A percentile compares a stretch with the other conserved stretches of the same genome.
phyloP scores from a whole-genome alignment of 2,329 filamentous ascomycete species.

The Cercospora zeae-maydis region DNA sequence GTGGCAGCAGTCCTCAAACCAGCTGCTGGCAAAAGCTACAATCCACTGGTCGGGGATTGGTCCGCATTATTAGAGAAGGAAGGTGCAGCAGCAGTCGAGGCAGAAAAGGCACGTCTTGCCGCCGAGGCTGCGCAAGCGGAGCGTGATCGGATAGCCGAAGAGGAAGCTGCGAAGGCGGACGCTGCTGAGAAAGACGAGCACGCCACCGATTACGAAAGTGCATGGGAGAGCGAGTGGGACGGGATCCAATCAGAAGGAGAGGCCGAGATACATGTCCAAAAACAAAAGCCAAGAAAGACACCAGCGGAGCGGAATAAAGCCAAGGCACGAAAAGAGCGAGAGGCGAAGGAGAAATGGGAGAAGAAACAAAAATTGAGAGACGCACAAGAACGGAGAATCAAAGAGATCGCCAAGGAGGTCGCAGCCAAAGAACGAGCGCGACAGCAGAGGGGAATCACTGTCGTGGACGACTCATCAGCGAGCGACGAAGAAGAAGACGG shows the following conservation, averaged over 20 bases:
- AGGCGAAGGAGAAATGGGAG: conserved; percentile 71
- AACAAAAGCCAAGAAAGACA: conserved; percentile 80
- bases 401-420: conserved; percentile 64
- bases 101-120: conserved; percentile 69
- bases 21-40: conserved; percentile 83
- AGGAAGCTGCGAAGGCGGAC: conserved; percentile 70
- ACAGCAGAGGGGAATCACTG: conserved; percentile 11
- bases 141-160: conserved; percentile 66
- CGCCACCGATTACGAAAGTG: conserved; percentile 60
- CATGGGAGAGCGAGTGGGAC: conserved; percentile 83
- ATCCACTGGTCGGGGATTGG: conserved; percentile 84
- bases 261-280: conserved; percentile 61
- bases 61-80: conserved; percentile 70
- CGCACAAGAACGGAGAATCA: conserved; percentile 67
- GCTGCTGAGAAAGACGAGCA: conserved; percentile 72
- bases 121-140: conserved; percentile 64
- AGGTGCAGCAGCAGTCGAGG: conserved; percentile 72
- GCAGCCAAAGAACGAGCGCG: conserved; percentile 54
- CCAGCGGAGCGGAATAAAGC: conserved; percentile 81
- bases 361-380: conserved; percentile 69
- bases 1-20: conserved; percentile 77
- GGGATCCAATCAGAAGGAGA: conserved; percentile 53
- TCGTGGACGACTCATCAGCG: conserved; percentile 8
- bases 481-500: conserved; percentile 38
- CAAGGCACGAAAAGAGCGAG: conserved; percentile 83